Base-by-base conservation (phyloP, 1,139 yeast species). In the Magnusiomyces starmeri region DNA sequence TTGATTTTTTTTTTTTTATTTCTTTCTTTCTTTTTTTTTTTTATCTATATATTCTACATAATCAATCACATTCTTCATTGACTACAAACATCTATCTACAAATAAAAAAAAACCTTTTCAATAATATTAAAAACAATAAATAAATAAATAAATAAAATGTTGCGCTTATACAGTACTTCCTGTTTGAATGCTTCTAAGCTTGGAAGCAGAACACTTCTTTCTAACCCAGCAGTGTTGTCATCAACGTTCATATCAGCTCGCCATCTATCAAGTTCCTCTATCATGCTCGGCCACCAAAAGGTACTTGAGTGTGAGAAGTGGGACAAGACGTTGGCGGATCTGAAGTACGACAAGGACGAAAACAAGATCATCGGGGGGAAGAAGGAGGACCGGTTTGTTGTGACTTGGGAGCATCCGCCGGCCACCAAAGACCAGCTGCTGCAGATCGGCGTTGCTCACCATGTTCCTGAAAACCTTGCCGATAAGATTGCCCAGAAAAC, bases 401-500 rank as follows among this genome's bases (percentile, higher is more conserved):
- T 53, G 8, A 34, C 55, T 18, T 53, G 55, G 55, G 53, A 50
- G 9, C 55, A 53, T 32, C 53, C 55, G 7, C 43, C 18, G 2
- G 51, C 49, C 8, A 37, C 53, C 1, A 1, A 20, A 9, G 39
- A n/a, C 7, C 48, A 53, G 24, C 46, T 49, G 2, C 34, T 42
- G 14, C 22, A 37, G 21, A 75, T 83, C 18, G 61, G 66, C 25
- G 73, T 70, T 48, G 78, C 78, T 41, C 90, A 83, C 64, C 70
- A 85, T 44, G 65, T 64, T 3, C 83, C 87, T 1, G 57, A 59
- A 39, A 70, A 74, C 1, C 25, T 70, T 16, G 69, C 80, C 34
- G 92, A 84, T 63, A 70, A 67, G 50, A 64, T 81, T 24, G 85
- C 88, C 7, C 74, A 66, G 57, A 60, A 68, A 14, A 72, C 77